phyloP scores from a whole-genome alignment of 164 flowering plant species.

The Magnolia changhungtana region DNA sequence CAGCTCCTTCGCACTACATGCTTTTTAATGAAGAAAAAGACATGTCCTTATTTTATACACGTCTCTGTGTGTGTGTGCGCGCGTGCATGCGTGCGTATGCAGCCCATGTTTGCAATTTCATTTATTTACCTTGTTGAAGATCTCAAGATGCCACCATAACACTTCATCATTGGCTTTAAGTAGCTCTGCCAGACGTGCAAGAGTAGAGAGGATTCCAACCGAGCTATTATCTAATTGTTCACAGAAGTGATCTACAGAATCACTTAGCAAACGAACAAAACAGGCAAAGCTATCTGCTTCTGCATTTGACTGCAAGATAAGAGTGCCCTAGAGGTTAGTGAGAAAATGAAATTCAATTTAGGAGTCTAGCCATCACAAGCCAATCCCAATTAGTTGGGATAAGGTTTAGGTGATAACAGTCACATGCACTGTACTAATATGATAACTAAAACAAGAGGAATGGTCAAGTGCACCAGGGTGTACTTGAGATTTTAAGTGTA shows the following conservation, averaged over 20 bases:
- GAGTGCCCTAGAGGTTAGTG: neutral
- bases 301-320: slow-evolving; percentile 49
- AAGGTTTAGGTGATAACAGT: too few relatives aligned
- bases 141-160: slow-evolving; percentile 67
- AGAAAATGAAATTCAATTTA: neutral
- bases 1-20: too few relatives aligned
- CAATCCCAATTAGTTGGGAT: too few relatives aligned
- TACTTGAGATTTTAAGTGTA: too few relatives aligned
- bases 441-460: too few relatives aligned
- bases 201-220: slow-evolving; percentile 62
- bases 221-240: slow-evolving; percentile 63
- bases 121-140: slow-evolving; percentile 42
- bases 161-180: slow-evolving; percentile 57
- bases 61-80: too few relatives aligned
- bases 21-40: too few relatives aligned
- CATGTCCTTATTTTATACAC: neutral
- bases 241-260: slow-evolving; percentile 74
- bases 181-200: slow-evolving; percentile 50
- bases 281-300: slow-evolving; percentile 81
- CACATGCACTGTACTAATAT: too few relatives aligned
- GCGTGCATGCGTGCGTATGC: neutral
- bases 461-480: too few relatives aligned
- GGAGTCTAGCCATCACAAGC: neutral
- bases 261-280: slow-evolving; percentile 66
- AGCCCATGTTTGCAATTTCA: neutral